Percentiles rank a stretch among this genome's conserved stretches.
These are phyloP conservation scores for Torulaspora franciscae DNA, from an alignment of 805 yeast species.

Conservation along the genomic window DNA sequence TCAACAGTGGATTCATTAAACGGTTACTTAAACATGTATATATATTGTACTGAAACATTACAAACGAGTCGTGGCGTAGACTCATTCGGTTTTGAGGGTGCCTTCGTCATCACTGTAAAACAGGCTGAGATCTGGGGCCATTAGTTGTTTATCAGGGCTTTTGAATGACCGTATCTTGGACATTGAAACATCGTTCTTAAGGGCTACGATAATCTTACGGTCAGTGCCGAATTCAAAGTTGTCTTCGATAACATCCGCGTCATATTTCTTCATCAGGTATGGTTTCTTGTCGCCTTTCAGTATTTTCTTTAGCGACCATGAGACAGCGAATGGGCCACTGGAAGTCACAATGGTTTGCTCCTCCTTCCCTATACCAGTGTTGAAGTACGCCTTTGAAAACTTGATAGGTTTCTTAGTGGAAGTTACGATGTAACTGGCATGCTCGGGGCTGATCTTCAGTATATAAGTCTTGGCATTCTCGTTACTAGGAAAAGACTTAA, in stretches of 20 bases:
- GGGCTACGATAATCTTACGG: slow-evolving; percentile 64
- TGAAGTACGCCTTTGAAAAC: slow-evolving; percentile 74
- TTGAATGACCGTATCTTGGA: slow-evolving; percentile 56
- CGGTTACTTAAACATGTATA: slow-evolving; percentile 1
- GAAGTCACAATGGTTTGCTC: slow-evolving; percentile 74
- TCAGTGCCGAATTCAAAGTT: slow-evolving; percentile 73
- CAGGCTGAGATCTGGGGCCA: slow-evolving; percentile 11
- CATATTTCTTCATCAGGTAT: slow-evolving; percentile 60
- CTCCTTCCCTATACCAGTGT: slow-evolving; percentile 57
- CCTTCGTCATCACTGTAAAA: slow-evolving; percentile 12
- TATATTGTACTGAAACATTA: not conserved
- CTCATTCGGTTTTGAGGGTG: not conserved
- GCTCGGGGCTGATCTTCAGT: slow-evolving; percentile 65
- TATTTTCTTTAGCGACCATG: slow-evolving; percentile 69
- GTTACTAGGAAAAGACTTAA: slow-evolving; percentile 57
- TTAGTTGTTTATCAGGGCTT: slow-evolving; percentile 48
- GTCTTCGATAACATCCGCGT: slow-evolving; percentile 62
- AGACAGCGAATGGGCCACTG: slow-evolving; percentile 74
- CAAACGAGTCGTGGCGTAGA: not conserved
- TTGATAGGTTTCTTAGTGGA: slow-evolving; percentile 45
- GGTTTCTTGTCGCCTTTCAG: slow-evolving; percentile 49
- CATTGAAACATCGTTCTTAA: slow-evolving; percentile 72
- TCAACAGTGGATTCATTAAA: not conserved
- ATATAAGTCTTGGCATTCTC: slow-evolving; percentile 65
- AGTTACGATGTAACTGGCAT: slow-evolving; percentile 55